phyloP scores from a whole-genome alignment of 805 yeast genomes.

The Lipomyces anomalus region DNA sequence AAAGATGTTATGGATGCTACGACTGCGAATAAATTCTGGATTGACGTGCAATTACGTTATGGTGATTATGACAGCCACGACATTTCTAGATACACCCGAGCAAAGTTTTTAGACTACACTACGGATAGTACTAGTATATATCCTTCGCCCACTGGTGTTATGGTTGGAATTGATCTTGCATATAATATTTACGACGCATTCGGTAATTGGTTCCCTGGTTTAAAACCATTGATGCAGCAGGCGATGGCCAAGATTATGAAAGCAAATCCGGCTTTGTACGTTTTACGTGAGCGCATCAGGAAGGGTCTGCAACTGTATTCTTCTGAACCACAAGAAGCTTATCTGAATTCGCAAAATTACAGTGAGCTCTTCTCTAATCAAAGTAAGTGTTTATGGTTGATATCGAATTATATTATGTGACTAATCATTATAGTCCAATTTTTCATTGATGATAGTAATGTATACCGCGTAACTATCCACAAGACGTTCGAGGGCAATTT shows the following conservation, averaged over 20 bases:
- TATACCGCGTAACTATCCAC: constrained; percentile 87
- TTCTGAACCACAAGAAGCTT: constrained; percentile 88
- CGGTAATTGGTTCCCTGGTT: constrained; percentile 96
- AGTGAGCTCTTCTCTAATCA: constrained; percentile 84
- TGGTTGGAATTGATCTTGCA: constrained; percentile 87
- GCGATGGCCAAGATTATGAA: constrained; percentile 94
- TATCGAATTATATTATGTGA: neutral
- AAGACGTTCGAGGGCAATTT: constrained; percentile 88
- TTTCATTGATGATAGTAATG: constrained; percentile 90
- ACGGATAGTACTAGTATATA: constrained; percentile 77
- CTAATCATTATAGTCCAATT: constrained; percentile 43
- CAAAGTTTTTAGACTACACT: constrained; percentile 89
- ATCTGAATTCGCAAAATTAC: constrained; percentile 81
- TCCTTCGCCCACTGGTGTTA: constrained; percentile 88
- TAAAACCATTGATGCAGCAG: constrained; percentile 81
- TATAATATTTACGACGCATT: constrained; percentile 94
- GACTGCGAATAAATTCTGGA: constrained; percentile 69
- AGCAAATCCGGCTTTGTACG: constrained; percentile 87
- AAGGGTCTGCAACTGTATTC: constrained; percentile 92
- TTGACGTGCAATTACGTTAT: constrained; percentile 89
- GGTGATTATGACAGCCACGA: constrained; percentile 99
- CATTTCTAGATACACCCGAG: constrained; percentile 85
- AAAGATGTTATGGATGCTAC: constrained; percentile 58
- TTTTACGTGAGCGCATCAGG: constrained; percentile 85
- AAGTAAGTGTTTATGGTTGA: constrained; percentile 23